Percentiles rank a stretch among this genome's conserved stretches.
Conservation (phyloP, 73 alveolate species). For the Tetrahymena malaccensis region DNA sequence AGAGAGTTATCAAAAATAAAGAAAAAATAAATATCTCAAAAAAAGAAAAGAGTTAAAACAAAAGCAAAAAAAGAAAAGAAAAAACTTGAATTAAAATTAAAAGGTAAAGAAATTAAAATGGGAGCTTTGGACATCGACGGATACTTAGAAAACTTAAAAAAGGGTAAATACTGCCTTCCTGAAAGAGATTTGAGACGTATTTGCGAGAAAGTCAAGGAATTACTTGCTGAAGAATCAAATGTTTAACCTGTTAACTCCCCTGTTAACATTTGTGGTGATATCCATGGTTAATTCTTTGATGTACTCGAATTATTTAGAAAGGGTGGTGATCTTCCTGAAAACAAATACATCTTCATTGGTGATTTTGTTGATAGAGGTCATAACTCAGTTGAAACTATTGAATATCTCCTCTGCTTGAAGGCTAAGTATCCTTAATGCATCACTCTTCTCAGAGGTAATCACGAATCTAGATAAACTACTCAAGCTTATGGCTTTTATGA, state of each 20-base stretch:
- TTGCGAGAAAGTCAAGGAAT: conserved; percentile 71
- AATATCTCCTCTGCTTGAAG: conserved; percentile 1
- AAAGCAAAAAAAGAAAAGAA: not conserved
- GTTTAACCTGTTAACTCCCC: conserved; percentile 58
- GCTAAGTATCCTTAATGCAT: conserved; percentile 39
- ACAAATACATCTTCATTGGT: conserved; percentile 77
- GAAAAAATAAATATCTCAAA: not conserved
- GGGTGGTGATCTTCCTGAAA: conserved; percentile 73
- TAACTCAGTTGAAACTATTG: conserved; percentile 91
- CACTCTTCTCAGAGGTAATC: conserved; percentile 43
- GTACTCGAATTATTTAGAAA: conserved; percentile 57
- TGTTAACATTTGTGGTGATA: conserved; percentile 79
- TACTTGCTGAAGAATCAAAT: conserved; percentile 53
- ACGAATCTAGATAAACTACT: conserved; percentile 39
- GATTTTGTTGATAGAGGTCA: conserved; percentile 87
- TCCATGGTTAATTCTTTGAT: conserved; percentile 38
- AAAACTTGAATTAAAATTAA: not conserved
- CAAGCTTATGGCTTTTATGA: conserved; percentile 89
- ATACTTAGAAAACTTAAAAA: conserved; percentile 33
- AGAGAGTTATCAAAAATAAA: not conserved
- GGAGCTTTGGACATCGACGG: conserved; percentile 52
- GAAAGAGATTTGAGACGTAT: conserved; percentile 58
- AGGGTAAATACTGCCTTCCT: conserved; percentile 49
- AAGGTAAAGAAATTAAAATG: not conserved
- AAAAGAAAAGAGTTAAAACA: not conserved